phyloP scores from a whole-genome alignment of 2,329 filamentous ascomycete genomes.

The Chaetothyriales sp. region DNA sequence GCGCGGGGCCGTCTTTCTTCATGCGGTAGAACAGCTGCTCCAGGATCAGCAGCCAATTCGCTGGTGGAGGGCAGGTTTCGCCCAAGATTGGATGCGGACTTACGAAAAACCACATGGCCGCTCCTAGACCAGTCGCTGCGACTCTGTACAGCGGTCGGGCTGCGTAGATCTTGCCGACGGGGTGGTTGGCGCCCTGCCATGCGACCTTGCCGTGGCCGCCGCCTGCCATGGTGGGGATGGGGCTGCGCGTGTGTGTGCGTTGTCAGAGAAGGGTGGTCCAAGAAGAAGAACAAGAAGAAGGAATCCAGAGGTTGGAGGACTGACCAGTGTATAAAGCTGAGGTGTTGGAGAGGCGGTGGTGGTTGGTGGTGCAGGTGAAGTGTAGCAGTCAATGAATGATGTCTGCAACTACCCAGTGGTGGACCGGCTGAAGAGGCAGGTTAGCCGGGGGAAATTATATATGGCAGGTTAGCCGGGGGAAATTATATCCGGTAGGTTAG shows the following conservation, averaged over 20 bases:
- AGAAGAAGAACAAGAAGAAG: not conserved
- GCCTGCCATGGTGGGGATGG: not conserved
- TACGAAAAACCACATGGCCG: slow-evolving; percentile 99
- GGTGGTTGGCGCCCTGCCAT: slow-evolving; percentile 12
- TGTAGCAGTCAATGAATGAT: no score
- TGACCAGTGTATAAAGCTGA: not conserved
- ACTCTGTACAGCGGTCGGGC: slow-evolving; percentile 63
- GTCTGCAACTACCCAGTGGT: no score
- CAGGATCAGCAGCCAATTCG: slow-evolving; percentile 1
- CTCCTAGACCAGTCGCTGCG: slow-evolving; percentile 71
- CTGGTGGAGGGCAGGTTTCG: no score
- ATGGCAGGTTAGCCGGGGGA: no score
- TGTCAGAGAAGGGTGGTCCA: not conserved
- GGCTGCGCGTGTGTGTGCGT: not conserved
- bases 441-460: no score
- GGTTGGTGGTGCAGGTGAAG: not conserved
- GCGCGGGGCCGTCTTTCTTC: slow-evolving; percentile 83
- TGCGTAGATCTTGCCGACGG: slow-evolving; percentile 38
- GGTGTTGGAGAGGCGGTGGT: not conserved
- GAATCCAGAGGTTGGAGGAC: not conserved
- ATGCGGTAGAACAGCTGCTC: slow-evolving; percentile 81
- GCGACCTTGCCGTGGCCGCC: slow-evolving; percentile 11
- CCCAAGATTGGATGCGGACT: slow-evolving; percentile 20
- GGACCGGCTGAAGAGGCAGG: no score
- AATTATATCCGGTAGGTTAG: no score